Evolutionary conservation across 495 filamentous ascomycete species (phyloP), one percentile per base, ranked within the genome.

Genomic region (Mytilinidion resinicola): DNA sequence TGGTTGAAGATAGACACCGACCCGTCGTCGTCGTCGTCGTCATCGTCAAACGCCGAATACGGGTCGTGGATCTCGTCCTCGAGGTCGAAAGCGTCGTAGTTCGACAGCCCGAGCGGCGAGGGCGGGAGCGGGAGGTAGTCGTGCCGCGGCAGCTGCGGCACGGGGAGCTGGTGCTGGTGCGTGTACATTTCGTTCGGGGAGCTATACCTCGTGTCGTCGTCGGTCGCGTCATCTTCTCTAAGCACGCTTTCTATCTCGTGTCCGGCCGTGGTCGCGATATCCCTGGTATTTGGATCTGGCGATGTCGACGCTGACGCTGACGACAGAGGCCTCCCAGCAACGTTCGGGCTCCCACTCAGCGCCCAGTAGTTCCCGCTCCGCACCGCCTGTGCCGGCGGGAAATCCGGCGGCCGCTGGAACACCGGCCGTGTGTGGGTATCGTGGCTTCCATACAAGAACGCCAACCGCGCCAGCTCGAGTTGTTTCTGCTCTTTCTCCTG

Each of bases 71-170:
- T 52, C 59, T 72, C 72, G 47, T 76, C 74, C 50, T 77, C 76
- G 20, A 71, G 60, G 52, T 80, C 77, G 30, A 80, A 69, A 3
- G 72, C 74, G 59, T 77, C 77, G 61, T 80, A 80, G 58, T 77
- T 76, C 11, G 74, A 76, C 3, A 74, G 63, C 3, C 71, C 71
- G 20, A 76, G 65, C 25, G 75, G 75, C 7, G 71, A 74, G 6
- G 74, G 74, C 20, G 72, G 69, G 3, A 73, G 61, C 2, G 65
- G 67, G 7, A 68, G 12, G 19, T 70, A 64, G n/a, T 51, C 33
- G 14, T 53, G 38, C 20, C 64, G 57, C 14, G 53, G 63, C 0
- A 55, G 9, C 37, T 52, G 50, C 2, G 65, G 44, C n/a, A 62
- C 46, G 25, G 50, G 60, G 33, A 55, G 54, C 37, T 37, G 21